A percentile compares a stretch with the other conserved stretches of the same genome.
Evolutionary conservation across 352 stramenopile genomes (phyloP).

Genomic region (Pythium volutum): DNA sequence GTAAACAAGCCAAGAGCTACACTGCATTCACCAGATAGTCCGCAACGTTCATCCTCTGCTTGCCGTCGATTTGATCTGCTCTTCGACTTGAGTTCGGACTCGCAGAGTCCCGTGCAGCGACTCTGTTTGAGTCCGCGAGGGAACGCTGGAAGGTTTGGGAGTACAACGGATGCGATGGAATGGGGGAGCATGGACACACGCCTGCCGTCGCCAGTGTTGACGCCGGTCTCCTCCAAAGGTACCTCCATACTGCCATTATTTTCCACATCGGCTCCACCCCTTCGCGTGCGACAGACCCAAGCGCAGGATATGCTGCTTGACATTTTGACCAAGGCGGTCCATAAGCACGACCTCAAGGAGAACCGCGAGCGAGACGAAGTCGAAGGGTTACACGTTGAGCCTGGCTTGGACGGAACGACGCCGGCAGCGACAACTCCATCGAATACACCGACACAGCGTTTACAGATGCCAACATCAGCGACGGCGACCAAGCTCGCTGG

Average conservation of each 20-base stretch:
- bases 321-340: constrained; percentile 59
- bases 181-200: background rate
- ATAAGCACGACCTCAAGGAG: constrained; percentile 74
- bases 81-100: constrained; percentile 4
- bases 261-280: background rate
- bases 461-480: constrained; percentile 41
- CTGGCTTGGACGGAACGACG: background rate
- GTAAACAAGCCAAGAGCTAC: background rate
- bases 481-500: constrained; percentile 38
- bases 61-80: background rate
- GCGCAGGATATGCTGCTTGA: constrained; percentile 62
- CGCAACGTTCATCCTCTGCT: background rate
- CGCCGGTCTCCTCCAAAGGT: constrained; percentile 4
- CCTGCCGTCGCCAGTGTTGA: background rate
- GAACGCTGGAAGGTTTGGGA: background rate
- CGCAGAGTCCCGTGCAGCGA: constrained; percentile 29
- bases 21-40: background rate
- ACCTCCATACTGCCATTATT: background rate
- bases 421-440: constrained; percentile 6
- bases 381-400: constrained; percentile 22
- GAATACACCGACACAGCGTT: constrained; percentile 24
- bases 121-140: constrained; percentile 54
- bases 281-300: constrained; percentile 33
- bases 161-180: background rate
- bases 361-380: constrained; percentile 44